Evolutionary conservation across 1,284 basidiomycete genomes (phyloP).

Genomic region (Naganishia liquefaciens): DNA sequence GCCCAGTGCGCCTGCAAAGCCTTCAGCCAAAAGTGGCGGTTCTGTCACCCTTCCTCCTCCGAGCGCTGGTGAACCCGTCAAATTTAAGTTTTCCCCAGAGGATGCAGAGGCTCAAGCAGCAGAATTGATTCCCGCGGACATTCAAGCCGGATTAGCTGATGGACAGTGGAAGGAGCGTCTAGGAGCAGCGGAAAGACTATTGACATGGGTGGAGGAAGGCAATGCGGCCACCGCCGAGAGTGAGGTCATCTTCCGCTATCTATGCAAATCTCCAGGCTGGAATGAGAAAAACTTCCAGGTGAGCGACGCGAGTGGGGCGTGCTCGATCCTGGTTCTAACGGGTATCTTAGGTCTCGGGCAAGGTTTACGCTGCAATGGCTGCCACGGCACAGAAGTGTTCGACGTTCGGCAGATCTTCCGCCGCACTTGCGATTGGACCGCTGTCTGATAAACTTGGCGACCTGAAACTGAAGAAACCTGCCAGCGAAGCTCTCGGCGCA

Average conservation of each 20-base stretch:
- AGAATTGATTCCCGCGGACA: constrained; percentile 70
- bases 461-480: constrained; percentile 93
- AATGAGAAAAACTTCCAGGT: constrained; percentile 95
- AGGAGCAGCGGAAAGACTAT: constrained; percentile 82
- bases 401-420: constrained; percentile 81
- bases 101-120: constrained; percentile 82
- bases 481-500: constrained; percentile 78
- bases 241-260: constrained; percentile 84
- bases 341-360: constrained; percentile 71
- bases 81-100: constrained; percentile 87
- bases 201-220: constrained; percentile 71
- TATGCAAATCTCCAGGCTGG: constrained; percentile 91
- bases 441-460: constrained; percentile 95
- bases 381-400: constrained; percentile 76
- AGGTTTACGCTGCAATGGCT: constrained; percentile 75
- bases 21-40: constrained; percentile 31
- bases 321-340: not conserved
- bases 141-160: constrained; percentile 75
- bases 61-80: constrained; percentile 72
- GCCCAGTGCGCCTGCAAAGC: constrained; percentile 25
- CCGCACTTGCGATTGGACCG: constrained; percentile 79
- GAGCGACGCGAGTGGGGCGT: not conserved
- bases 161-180: constrained; percentile 91
- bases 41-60: constrained; percentile 61
- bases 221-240: constrained; percentile 67